These are phyloP conservation scores for Homolaphlyctis polyrhiza DNA, from an alignment of 371 early-diverging fungal genomes.

Conservation along the genomic window DNA sequence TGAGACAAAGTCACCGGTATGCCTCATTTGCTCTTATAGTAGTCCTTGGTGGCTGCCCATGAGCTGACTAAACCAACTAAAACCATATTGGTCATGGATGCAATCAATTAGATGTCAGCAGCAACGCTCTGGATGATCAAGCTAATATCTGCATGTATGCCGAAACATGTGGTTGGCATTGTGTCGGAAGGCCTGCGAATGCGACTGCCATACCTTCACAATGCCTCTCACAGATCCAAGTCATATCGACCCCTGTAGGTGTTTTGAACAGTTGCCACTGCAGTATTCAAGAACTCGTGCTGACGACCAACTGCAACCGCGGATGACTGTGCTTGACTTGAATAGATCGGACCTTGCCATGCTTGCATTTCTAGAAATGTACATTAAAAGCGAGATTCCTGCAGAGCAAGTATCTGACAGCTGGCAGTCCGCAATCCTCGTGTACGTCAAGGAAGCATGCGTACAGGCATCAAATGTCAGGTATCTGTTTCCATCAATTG, in stretches of 20 bases:
- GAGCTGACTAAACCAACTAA: too few species aligned
- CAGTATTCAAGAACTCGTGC: too few species aligned
- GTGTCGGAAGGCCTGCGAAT: conserved; percentile 15
- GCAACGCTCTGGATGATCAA: too few species aligned
- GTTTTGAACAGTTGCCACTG: too few species aligned
- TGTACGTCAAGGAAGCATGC: conserved; percentile 62
- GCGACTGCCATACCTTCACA: conserved; percentile 4
- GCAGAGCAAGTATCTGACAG: neutral
- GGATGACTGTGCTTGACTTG: too few species aligned
- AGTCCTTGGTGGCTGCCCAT: too few species aligned
- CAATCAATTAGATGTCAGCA: too few species aligned
- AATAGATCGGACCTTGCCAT: conserved; percentile 18
- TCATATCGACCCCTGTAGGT: too few species aligned
- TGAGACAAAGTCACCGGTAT: neutral
- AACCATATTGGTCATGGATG: too few species aligned
- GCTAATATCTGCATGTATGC: conserved; percentile 14
- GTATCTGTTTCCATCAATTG: conserved; percentile 53
- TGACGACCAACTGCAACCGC: too few species aligned
- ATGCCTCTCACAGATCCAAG: too few species aligned
- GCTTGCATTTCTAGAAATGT: conserved; percentile 22
- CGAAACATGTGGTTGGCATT: conserved; percentile 4
- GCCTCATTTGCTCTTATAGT: too few species aligned
- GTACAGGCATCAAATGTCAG: conserved; percentile 59
- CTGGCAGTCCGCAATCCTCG: neutral
- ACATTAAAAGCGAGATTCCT: conserved; percentile 5